Evolutionary conservation across 805 yeast genomes (phyloP).

Genomic region (Saccharomycopsis vini): DNA sequence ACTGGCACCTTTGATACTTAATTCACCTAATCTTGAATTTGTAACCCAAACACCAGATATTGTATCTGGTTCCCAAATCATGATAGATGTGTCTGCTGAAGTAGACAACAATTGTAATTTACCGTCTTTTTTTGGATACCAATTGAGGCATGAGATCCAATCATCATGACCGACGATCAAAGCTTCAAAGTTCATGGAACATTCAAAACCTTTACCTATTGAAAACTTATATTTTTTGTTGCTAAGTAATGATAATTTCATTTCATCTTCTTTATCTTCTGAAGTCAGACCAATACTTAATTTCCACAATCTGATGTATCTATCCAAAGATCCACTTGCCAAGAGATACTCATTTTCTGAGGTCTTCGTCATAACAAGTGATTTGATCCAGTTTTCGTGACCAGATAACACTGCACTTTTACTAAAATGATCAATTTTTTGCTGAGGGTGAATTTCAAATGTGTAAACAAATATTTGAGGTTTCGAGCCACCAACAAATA

Average conservation of each 20-base stretch:
- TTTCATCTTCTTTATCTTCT: constrained; percentile 38
- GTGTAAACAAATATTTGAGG: constrained; percentile 45
- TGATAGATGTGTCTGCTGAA: constrained; percentile 86
- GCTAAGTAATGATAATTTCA: constrained; percentile 45
- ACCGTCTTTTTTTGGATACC: constrained; percentile 53
- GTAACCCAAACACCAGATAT: constrained; percentile 88
- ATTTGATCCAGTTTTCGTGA: constrained; percentile 94
- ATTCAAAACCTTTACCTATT: constrained; percentile 26
- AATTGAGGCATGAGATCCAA: constrained; percentile 79
- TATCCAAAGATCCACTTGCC: constrained; percentile 89
- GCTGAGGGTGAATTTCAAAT: constrained; percentile 23
- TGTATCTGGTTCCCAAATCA: constrained; percentile 88
- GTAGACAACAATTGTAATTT: constrained; percentile 63
- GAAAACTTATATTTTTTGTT: constrained; percentile 65
- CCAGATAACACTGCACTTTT: constrained; percentile 60
- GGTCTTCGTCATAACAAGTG: constrained; percentile 50
- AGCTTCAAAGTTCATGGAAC: constrained; percentile 77
- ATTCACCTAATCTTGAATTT: constrained; percentile 73
- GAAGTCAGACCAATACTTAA: constrained; percentile 43
- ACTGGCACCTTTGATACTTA: constrained; percentile 92
- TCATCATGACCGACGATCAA: constrained; percentile 97
- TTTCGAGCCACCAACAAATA: constrained; percentile 71
- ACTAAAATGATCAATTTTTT: constrained; percentile 22
- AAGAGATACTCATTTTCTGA: constrained; percentile 47
- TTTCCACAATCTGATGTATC: constrained; percentile 88